Evolutionary conservation across 78 protist species (phyloP).

Genomic region (Guillardia theta): DNA sequence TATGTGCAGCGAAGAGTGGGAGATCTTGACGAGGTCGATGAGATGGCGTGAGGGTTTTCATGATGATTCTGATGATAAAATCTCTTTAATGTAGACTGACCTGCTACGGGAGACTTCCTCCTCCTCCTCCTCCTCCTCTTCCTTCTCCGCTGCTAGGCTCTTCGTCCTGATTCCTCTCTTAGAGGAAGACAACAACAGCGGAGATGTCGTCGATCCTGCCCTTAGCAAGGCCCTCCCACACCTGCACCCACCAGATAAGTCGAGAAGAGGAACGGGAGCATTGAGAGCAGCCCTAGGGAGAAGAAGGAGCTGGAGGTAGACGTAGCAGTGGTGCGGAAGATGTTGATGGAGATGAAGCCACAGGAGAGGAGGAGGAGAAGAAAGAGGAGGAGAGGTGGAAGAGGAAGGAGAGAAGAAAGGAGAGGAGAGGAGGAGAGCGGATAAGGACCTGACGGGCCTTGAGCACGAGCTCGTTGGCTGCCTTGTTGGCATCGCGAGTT

Average conservation of each 20-base stretch:
- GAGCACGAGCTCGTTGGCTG: not conserved
- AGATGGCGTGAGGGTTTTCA: too few species aligned
- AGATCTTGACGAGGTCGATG: too few species aligned
- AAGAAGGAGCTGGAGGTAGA: too few species aligned
- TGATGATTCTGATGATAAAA: too few species aligned
- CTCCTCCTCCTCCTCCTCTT: too few species aligned
- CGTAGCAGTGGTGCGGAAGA: not conserved
- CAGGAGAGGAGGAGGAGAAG: not conserved
- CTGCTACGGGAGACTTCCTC: too few species aligned
- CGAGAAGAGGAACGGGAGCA: not conserved
- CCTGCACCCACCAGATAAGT: not conserved
- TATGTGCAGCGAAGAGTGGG: too few species aligned
- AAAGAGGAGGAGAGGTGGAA: not conserved
- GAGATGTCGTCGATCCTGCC: slow-evolving; percentile 28
- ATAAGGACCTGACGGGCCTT: not conserved
- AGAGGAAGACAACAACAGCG: not conserved
- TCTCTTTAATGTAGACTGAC: too few species aligned
- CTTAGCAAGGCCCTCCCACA: not conserved
- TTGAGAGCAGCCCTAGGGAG: not conserved
- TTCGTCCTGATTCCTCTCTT: too few species aligned
- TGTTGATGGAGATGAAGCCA: not conserved
- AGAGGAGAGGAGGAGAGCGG: not conserved
- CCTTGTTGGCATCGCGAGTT: not conserved
- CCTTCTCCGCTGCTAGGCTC: too few species aligned
- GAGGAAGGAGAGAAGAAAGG: not conserved